Evolutionary conservation across 106 monocot species (phyloP).

Genomic region (Dioscorea zingiberensis): DNA sequence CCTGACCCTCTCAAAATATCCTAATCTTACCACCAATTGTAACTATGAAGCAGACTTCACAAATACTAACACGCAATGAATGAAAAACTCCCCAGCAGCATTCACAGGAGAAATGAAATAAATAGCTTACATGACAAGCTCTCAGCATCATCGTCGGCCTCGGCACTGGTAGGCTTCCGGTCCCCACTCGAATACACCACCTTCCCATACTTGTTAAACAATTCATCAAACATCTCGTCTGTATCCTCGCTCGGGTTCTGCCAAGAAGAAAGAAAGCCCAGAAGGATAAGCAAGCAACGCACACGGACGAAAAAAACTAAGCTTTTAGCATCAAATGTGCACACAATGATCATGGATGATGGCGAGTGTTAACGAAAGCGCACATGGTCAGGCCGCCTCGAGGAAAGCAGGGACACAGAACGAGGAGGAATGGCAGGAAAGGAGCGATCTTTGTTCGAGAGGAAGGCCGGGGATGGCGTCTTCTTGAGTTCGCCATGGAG

Average conservation of each 20-base stretch:
- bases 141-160: slow-evolving; percentile 83
- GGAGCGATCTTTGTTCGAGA: not conserved
- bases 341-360: no score
- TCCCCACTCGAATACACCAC: slow-evolving; percentile 66
- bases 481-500: not conserved
- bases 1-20: no score
- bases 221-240: slow-evolving; percentile 70
- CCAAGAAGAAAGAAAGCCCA: not conserved
- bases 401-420: not conserved
- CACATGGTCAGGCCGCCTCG: slow-evolving; percentile 7
- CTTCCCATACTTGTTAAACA: slow-evolving; percentile 86
- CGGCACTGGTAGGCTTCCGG: slow-evolving; percentile 31
- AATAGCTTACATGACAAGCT: slow-evolving; percentile 71
- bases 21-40: no score
- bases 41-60: no score
- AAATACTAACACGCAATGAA: no score
- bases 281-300: not conserved
- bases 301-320: not conserved
- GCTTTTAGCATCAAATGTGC: not conserved
- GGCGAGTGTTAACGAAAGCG: not conserved
- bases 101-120: no score
- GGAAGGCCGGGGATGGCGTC: not conserved
- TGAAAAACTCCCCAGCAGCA: no score
- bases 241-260: slow-evolving; percentile 25
- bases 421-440: not conserved